phyloP scores from a whole-genome alignment of 2,329 filamentous ascomycete genomes.

The Pseudogymnoascus sp. region DNA sequence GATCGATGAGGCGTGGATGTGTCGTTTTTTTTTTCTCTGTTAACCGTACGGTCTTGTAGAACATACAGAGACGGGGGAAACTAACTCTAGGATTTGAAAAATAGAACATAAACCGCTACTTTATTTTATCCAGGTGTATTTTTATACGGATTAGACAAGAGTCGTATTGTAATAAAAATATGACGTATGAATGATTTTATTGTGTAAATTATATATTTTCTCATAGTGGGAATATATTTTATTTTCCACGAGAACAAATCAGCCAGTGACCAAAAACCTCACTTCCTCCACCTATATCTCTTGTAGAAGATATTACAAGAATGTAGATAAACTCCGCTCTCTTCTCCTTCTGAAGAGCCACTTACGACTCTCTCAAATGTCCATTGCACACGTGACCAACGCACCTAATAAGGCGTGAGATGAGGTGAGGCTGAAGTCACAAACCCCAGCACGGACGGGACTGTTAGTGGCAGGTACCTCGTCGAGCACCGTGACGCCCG shows the following conservation, averaged over 20 bases:
- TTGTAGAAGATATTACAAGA: background rate
- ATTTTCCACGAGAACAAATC: background rate
- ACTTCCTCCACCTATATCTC: background rate
- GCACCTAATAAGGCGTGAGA: constrained; percentile 3
- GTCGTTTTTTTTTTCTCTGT: too few species aligned
- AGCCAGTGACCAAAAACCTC: too few species aligned
- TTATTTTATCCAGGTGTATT: too few species aligned
- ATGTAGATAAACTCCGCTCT: background rate
- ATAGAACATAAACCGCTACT: too few species aligned
- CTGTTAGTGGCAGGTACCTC: constrained; percentile 5
- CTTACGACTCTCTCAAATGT: background rate
- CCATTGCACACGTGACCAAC: background rate
- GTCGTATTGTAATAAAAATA: background rate
- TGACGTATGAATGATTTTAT: background rate
- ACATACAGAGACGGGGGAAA: too few species aligned
- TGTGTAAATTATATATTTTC: background rate
- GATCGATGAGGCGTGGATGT: background rate
- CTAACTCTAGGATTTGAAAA: too few species aligned
- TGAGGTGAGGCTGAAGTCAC: constrained; percentile 6
- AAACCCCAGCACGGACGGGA: background rate
- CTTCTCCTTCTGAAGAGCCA: background rate
- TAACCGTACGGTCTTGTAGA: too few species aligned
- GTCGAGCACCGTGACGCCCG: constrained; percentile 2
- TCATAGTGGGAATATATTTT: background rate
- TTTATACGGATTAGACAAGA: background rate